These are phyloP conservation scores for Brassica cretica DNA, from an alignment of 345 rosid genomes.

Conservation along the genomic window DNA sequence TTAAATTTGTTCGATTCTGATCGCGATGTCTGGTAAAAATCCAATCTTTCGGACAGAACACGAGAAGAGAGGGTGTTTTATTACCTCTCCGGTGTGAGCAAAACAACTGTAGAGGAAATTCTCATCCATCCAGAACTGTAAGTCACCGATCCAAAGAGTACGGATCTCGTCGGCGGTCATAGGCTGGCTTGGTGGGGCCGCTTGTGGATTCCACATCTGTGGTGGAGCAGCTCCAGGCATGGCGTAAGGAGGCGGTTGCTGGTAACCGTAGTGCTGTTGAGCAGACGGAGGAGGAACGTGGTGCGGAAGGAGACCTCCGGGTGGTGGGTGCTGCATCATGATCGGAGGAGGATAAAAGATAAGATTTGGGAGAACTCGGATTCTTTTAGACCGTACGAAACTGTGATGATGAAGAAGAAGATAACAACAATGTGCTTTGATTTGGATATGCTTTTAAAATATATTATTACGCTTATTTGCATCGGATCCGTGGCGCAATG, in stretches of 20 bases:
- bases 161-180: constrained; percentile 69
- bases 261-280: constrained; percentile 52
- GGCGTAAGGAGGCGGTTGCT: neutral
- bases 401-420: constrained; percentile 2
- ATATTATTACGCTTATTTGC: neutral
- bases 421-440: neutral
- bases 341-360: neutral
- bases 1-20: neutral
- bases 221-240: neutral
- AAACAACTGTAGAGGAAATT: constrained; percentile 56
- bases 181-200: constrained; percentile 44
- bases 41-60: neutral
- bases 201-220: constrained; percentile 55
- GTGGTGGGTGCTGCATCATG: constrained; percentile 74
- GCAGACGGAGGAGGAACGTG: constrained; percentile 42
- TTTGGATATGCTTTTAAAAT: neutral
- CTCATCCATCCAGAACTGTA: constrained; percentile 98
- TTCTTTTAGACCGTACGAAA: constrained; percentile 36
- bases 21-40: neutral
- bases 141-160: constrained; percentile 95
- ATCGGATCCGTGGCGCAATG: constrained; percentile 96
- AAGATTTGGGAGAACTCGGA: neutral
- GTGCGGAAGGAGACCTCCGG: constrained; percentile 51
- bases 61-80: neutral
- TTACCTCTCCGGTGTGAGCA: constrained; percentile 69